Conservation (phyloP, 352 stramenopile genomes). For the Pythium phragmiticola region DNA sequence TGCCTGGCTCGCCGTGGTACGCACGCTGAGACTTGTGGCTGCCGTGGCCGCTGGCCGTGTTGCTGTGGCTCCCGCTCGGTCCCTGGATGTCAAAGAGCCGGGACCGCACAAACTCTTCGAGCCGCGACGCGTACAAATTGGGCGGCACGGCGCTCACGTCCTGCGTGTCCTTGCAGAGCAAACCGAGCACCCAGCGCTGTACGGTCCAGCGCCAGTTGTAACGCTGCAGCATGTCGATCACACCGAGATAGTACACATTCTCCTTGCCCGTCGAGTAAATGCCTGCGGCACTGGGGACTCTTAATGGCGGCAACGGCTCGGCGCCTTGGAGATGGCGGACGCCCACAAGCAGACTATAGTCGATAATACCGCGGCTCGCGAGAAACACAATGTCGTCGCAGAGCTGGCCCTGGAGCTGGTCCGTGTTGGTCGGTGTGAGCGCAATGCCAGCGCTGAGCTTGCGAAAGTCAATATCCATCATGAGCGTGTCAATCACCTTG, state of each 20-base stretch:
- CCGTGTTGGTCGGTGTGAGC: constrained; percentile 43
- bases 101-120: constrained; percentile 72
- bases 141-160: constrained; percentile 80
- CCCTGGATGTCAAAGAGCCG: constrained; percentile 65
- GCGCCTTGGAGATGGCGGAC: constrained; percentile 47
- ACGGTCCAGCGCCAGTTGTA: constrained; percentile 87
- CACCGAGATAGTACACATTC: constrained; percentile 76
- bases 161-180: constrained; percentile 81
- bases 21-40: constrained; percentile 15
- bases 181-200: constrained; percentile 71
- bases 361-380: constrained; percentile 78
- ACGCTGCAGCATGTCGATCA: constrained; percentile 82
- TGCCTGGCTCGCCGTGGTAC: constrained; percentile 1
- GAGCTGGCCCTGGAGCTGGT: constrained; percentile 56
- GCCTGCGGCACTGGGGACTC: constrained; percentile 28
- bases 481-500: constrained; percentile 60
- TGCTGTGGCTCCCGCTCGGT: constrained; percentile 5
- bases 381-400: constrained; percentile 84
- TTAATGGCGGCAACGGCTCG: constrained; percentile 29
- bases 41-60: background rate
- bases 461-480: constrained; percentile 88
- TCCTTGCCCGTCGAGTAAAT: constrained; percentile 50
- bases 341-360: constrained; percentile 82
- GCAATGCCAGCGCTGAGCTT: constrained; percentile 66
- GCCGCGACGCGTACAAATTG: constrained; percentile 62